Base-by-base conservation (phyloP, 2,329 filamentous ascomycete genomes). In the Biscogniauxia sp. region DNA sequence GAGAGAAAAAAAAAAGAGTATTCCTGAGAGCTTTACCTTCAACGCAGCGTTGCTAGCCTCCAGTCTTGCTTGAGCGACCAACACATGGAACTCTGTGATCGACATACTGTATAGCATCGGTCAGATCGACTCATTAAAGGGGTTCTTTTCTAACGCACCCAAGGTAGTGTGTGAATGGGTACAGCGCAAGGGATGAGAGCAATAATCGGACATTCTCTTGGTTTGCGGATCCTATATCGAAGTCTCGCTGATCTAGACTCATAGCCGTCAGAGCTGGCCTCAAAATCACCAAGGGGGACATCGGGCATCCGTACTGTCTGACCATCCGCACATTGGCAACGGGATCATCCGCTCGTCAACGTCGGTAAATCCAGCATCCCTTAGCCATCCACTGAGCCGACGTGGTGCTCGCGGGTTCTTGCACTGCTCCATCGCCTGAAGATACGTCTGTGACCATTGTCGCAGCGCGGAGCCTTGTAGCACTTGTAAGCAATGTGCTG, bases 241-340 rank as follows among this genome's bases (percentile, higher is more conserved):
- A 75, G 26, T 86, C 78, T 58, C 81, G 79, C 54, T 77, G 70
- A 61, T 81, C 85, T 87, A 60, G 57, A 54, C 52, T 52, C 53
- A 61, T 45, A 45, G 17, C 61, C 66, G 61, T 70, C 55, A 69
- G 61, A 53, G 28, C 55, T 51, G 55, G 26, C 23, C 56, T 58
- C 13, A 7, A 25, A 32, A 41, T 53, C 8, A 41, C 56, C 25
- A 17, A 45, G 26, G 6, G 6, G 55, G 55, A 64, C 53, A 54
- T 20, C 23, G 55, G 55, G 64, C 53, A 54, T 20, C 23, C 82
- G 68, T 78, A 92, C 90, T 83, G 64, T 73, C 84, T 20, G 88
- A 80, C 90, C 90, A 93, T 28, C 78, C 85, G 71, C 87, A 90
- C 73, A 91, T 84, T 17, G 88, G 89, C 55, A 92, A 73, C 55